Conservation (phyloP, 352 stramenopile genomes). For the Aphanomyces invadans region DNA sequence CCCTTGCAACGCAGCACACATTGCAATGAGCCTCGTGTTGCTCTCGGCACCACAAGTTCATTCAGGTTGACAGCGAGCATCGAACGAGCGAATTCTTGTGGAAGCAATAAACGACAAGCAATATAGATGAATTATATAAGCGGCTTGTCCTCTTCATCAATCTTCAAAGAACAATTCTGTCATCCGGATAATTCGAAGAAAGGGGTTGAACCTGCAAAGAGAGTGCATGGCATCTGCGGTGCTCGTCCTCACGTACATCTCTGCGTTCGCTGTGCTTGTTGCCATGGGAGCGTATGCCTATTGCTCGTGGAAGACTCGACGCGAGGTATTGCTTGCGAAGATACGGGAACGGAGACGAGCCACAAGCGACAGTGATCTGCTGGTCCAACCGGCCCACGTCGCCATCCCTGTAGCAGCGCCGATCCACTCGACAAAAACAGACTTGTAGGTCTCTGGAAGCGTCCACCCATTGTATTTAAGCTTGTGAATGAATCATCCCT, state of each 20-base stretch:
- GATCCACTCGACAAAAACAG: neutral
- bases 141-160: too few species aligned
- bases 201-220: too few species aligned
- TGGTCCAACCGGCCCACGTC: neutral
- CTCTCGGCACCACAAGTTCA: too few species aligned
- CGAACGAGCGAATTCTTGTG: too few species aligned
- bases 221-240: neutral
- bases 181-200: too few species aligned
- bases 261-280: neutral
- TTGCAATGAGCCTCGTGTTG: too few species aligned
- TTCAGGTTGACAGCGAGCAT: too few species aligned
- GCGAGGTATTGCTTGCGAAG: neutral
- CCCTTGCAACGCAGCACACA: too few species aligned
- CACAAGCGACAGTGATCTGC: neutral
- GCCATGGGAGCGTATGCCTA: slow-evolving; percentile 17
- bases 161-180: too few species aligned
- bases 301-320: slow-evolving; percentile 4
- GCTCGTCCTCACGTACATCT: slow-evolving; percentile 11
- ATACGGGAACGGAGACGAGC: neutral
- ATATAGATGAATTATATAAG: too few species aligned
- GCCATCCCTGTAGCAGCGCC: neutral
- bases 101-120: too few species aligned
- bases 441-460: neutral
- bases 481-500: neutral
- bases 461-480: neutral